Evolutionary conservation across 2,329 filamentous ascomycete genomes (phyloP).

Genomic region (Alternaria postmessia): DNA sequence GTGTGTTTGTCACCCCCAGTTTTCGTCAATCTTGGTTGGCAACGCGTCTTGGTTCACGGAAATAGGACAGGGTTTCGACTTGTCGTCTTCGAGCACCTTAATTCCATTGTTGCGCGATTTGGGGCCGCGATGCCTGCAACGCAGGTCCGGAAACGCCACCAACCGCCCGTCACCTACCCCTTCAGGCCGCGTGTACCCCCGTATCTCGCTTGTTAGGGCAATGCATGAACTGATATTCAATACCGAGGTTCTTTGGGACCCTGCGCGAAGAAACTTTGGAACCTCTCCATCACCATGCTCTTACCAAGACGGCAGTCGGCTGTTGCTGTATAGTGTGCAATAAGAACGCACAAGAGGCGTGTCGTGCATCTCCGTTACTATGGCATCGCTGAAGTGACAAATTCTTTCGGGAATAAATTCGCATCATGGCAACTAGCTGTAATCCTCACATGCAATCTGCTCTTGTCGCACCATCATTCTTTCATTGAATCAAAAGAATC

Average conservation of each 20-base stretch:
- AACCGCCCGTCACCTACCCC: background rate
- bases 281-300: background rate
- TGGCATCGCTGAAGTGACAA: too few relatives aligned
- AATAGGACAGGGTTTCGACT: background rate
- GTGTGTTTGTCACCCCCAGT: background rate
- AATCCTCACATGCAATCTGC: too few relatives aligned
- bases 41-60: background rate
- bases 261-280: background rate
- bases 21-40: background rate
- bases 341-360: too few relatives aligned
- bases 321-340: background rate
- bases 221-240: background rate
- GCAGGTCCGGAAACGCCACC: conserved; percentile 4
- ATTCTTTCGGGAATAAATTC: background rate
- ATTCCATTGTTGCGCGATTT: background rate
- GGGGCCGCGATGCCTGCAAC: background rate
- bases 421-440: background rate
- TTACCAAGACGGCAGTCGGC: background rate
- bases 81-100: background rate
- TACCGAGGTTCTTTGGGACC: background rate
- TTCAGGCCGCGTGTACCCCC: background rate
- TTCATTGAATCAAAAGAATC: too few relatives aligned
- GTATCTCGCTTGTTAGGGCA: background rate
- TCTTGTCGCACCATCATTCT: too few relatives aligned
- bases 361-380: too few relatives aligned